These are phyloP conservation scores for Gypsophila paniculata DNA, from an alignment of 179 eudicot species.

Conservation along the genomic window DNA sequence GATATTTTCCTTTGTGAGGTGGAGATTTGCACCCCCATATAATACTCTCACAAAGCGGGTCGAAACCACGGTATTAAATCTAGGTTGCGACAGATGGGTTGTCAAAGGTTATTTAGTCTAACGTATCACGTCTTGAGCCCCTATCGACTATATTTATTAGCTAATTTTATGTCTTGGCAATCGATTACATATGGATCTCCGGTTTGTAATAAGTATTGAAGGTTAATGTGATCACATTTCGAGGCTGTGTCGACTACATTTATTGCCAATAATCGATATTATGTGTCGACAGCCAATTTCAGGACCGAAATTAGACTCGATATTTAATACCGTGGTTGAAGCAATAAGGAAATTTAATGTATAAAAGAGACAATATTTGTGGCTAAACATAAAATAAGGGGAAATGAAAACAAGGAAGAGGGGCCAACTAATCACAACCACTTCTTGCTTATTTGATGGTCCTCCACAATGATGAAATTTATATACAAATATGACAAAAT, in stretches of 20 bases:
- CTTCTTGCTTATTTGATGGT: conserved; percentile 2
- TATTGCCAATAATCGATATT: background rate
- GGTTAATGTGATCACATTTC: background rate
- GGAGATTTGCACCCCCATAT: background rate
- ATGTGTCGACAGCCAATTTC: background rate
- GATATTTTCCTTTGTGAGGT: conserved; percentile 14
- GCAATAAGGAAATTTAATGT: conserved; percentile 3
- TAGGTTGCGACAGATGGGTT: background rate
- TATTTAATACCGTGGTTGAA: background rate
- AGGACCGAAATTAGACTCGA: background rate
- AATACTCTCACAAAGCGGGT: too few species aligned
- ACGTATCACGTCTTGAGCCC: background rate
- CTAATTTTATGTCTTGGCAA: background rate
- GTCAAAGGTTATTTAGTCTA: background rate
- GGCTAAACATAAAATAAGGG: conserved; percentile 21
- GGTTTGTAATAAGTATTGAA: background rate
- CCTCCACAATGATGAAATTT: conserved; percentile 11
- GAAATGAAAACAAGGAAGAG: background rate
- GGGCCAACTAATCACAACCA: conserved; percentile 12
- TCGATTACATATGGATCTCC: background rate
- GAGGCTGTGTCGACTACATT: background rate
- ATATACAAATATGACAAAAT: conserved; percentile 12
- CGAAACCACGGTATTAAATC: background rate
- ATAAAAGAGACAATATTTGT: conserved; percentile 15
- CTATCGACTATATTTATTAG: background rate